Conservation (phyloP, 108 stramenopile species). For the Bacterosira constricta region DNA sequence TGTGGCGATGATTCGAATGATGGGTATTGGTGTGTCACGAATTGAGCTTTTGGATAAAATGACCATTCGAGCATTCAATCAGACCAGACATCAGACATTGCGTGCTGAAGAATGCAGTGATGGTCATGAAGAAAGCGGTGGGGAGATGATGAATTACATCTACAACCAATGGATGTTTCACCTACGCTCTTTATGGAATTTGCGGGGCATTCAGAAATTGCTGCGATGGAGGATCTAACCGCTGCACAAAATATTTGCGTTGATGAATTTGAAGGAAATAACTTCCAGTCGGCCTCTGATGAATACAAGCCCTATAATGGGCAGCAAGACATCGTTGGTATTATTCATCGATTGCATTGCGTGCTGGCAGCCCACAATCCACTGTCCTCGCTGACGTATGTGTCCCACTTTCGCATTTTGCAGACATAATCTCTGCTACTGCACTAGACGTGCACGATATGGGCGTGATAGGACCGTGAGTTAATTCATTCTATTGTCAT, state of each 20-base stretch:
- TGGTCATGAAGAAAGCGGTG: constrained; percentile 4
- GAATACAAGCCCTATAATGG: constrained; percentile 78
- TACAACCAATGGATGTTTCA: constrained; percentile 45
- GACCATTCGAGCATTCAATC: constrained; percentile 76
- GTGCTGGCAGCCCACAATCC: constrained; percentile 42
- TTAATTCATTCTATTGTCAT: too few species aligned
- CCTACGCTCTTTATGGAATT: constrained; percentile 89
- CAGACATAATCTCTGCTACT: constrained; percentile 78
- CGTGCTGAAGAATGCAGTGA: constrained; percentile 7
- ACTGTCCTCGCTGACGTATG: constrained; percentile 91
- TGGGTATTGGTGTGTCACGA: constrained; percentile 67
- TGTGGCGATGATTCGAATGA: constrained; percentile 68
- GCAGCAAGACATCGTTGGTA: constrained; percentile 85
- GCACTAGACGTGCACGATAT: constrained; percentile 62
- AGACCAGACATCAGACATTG: constrained; percentile 35
- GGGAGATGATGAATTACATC: background rate
- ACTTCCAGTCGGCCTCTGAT: constrained; percentile 60
- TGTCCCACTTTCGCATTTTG: constrained; percentile 90
- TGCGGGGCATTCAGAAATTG: constrained; percentile 52
- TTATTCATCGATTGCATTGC: constrained; percentile 73
- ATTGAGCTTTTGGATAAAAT: constrained; percentile 85
- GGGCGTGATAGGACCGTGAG: constrained; percentile 80
- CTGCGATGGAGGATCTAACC: constrained; percentile 53
- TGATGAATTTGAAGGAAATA: constrained; percentile 54
- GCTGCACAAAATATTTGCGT: constrained; percentile 55